Base-by-base conservation (phyloP, 2,329 filamentous ascomycete genomes). In the Rhytidhysteron rufulum region DNA sequence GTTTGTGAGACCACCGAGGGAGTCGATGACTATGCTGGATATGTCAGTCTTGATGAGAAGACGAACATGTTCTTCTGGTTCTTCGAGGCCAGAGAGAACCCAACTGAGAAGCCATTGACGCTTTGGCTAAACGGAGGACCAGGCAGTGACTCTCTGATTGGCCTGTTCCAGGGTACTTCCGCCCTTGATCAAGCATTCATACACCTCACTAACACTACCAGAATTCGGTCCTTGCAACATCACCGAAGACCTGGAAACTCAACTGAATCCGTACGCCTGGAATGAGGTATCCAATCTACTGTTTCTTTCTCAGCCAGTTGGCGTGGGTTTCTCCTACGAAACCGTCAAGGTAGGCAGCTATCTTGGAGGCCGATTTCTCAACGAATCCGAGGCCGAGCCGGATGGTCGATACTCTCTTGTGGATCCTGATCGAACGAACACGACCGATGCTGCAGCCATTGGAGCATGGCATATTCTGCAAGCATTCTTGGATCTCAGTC, bases 121-220 rank as follows among this genome's bases (percentile, higher is more conserved):
- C 16, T 44, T 10, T 35, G 9, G 8, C 9, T 19, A 20, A 19
- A 20, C 21, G 75, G 75, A 16, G 74, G 73, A 0, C 74, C 74
- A 0, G 77, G 78, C 1, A 68, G 63, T 13, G 71, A 73, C 44
- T 75, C 71, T 8, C 63, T 80, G 54, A 74, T 80, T 43, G 76
- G 77, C 1, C 54, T 81, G 3, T 80, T 80, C 44, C 69, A 78
- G 37, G 59, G 50, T 70, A 10, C 16, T 34, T 34, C 3, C 24
- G 24, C 24, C 13, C 24, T 8, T 27, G 24, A 27, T 7, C 24
- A 7, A 13, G 24, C 24, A 27, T 27, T 27, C 24, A 27, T 27
- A 29, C 9, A 29, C 9, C 25, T 13, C 11, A 16, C 30, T 32
- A 32, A 32, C 15, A 7, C 30, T 35, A 19, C 33, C 13, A 44